These are phyloP conservation scores for Heterobasidion occidentale DNA, from an alignment of 1,284 basidiomycete genomes.

Conservation along the genomic window DNA sequence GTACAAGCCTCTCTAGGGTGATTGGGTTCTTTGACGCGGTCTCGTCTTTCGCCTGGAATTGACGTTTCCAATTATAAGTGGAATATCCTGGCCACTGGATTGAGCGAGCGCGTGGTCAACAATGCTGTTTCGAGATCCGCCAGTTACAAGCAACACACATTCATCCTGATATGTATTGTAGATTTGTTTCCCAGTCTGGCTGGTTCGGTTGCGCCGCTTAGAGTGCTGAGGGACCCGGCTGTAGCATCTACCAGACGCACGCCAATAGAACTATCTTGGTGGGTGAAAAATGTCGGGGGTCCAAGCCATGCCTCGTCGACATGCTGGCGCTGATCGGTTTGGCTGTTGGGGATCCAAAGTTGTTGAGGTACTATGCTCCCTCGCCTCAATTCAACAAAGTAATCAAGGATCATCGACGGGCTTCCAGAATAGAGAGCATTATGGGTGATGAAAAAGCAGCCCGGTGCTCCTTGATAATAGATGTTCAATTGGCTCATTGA, in stretches of 20 bases:
- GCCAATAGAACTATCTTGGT: not conserved
- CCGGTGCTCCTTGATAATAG: not conserved
- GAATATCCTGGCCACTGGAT: not conserved
- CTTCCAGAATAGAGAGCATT: not conserved
- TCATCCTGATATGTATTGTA: not conserved
- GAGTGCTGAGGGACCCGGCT: not conserved
- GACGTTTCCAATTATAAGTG: constrained; percentile 9
- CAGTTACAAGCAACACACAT: not conserved
- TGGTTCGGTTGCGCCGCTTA: not conserved
- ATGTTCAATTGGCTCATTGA: not conserved
- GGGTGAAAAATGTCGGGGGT: not conserved
- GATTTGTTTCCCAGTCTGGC: not conserved
- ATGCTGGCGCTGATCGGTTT: not conserved
- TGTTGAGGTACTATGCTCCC: not conserved
- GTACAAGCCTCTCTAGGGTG: constrained; percentile 10
- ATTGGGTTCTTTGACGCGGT: constrained; percentile 10
- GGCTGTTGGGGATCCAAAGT: not conserved
- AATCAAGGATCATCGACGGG: not conserved
- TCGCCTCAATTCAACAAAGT: not conserved
- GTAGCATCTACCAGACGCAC: not conserved
- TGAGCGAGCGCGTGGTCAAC: not conserved
- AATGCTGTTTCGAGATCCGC: not conserved
- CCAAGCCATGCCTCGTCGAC: not conserved
- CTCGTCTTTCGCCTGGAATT: constrained; percentile 13
- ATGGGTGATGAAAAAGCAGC: not conserved